Evolutionary conservation across 2,329 filamentous ascomycete species (phyloP).

Genomic region (Alternaria angustiovoidea): DNA sequence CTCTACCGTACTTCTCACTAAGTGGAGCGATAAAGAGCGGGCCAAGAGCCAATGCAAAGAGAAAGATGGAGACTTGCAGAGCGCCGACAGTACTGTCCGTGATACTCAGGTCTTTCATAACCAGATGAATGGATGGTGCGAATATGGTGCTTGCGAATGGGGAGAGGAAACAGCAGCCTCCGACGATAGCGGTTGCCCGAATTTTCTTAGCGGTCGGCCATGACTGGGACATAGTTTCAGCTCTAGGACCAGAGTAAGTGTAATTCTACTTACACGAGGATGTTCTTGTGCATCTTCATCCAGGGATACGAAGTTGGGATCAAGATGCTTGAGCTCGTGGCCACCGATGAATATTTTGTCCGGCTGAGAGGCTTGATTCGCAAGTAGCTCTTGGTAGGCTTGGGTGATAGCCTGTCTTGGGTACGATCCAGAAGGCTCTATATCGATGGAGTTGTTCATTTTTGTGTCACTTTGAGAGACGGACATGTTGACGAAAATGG

Average conservation of each 20-base stretch:
- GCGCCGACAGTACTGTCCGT: conserved; percentile 23
- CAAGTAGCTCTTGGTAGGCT: neutral
- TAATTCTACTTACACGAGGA: neutral
- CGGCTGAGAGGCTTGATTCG: neutral
- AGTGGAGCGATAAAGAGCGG: conserved; percentile 40
- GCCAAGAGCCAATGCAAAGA: conserved; percentile 44
- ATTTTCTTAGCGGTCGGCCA: conserved; percentile 18
- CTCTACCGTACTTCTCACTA: conserved; percentile 37
- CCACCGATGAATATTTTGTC: neutral
- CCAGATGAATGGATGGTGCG: conserved; percentile 36
- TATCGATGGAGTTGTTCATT: neutral
- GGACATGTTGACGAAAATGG: neutral
- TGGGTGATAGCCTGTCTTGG: neutral
- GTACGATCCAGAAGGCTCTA: neutral
- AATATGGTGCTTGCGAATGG: conserved; percentile 34
- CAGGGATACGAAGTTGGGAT: neutral
- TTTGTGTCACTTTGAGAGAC: neutral
- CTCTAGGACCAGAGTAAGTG: neutral
- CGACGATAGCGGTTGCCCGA: conserved; percentile 12
- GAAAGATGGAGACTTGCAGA: conserved; percentile 41
- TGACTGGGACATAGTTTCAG: neutral
- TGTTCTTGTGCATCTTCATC: neutral
- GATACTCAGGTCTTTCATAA: conserved; percentile 33
- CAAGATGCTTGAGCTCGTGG: neutral
- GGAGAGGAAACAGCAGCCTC: conserved; percentile 15